These are phyloP conservation scores for Starmerella vaccinii DNA, from an alignment of 805 yeast species.

Conservation along the genomic window DNA sequence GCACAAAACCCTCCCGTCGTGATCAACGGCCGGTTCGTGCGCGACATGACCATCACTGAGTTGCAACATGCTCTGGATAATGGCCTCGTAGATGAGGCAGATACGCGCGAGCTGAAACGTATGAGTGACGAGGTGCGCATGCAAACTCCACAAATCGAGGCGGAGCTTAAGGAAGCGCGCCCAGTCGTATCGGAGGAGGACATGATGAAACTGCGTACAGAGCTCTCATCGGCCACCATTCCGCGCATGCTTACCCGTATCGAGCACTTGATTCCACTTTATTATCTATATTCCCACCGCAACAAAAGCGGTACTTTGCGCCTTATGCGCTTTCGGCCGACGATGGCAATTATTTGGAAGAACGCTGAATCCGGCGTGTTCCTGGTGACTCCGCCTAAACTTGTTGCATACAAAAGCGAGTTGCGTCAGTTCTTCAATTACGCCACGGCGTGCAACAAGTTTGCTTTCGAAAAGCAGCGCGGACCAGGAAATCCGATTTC, in stretches of 20 bases:
- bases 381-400: constrained; percentile 60
- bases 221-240: constrained; percentile 40
- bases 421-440: constrained; percentile 64
- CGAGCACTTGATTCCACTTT: constrained; percentile 69
- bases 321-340: constrained; percentile 64
- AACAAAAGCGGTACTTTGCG: constrained; percentile 66
- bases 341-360: constrained; percentile 68
- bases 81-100: constrained; percentile 50
- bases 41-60: constrained; percentile 18
- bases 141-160: constrained; percentile 44
- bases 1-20: constrained; percentile 5
- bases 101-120: constrained; percentile 41
- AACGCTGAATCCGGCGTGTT: constrained; percentile 48
- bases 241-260: constrained; percentile 46
- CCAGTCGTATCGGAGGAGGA: constrained; percentile 51
- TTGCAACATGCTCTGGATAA: constrained; percentile 27
- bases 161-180: constrained; percentile 47
- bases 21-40: constrained; percentile 9
- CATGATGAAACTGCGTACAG: constrained; percentile 45
- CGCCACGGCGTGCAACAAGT: constrained; percentile 42
- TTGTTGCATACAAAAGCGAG: constrained; percentile 60
- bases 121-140: constrained; percentile 60
- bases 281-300: constrained; percentile 56
- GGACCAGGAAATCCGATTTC: neutral
- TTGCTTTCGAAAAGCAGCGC: constrained; percentile 14